Conservation (phyloP, 139 green algal genomes). For the Pleodorina starrii region DNA sequence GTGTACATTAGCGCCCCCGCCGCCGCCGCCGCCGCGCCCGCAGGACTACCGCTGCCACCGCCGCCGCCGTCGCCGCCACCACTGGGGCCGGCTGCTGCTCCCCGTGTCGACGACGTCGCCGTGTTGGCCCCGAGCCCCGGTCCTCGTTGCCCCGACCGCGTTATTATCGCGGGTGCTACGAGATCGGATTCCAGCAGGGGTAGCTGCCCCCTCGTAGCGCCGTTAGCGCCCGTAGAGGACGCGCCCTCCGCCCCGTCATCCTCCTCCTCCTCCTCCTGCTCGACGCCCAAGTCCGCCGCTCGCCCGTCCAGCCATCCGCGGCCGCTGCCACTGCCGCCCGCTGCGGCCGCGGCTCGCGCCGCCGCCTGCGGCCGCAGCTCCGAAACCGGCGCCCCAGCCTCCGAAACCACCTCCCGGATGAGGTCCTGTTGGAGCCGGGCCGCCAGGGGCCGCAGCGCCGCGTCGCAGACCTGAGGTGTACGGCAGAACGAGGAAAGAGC, state of each 20-base stretch:
- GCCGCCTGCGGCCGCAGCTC: neutral
- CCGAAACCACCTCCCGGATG: neutral
- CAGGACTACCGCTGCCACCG: too few relatives aligned
- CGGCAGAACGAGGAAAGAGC: too few relatives aligned
- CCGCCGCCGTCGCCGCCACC: neutral
- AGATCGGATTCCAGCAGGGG: neutral
- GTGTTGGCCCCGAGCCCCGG: neutral
- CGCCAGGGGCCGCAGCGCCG: conserved; percentile 31
- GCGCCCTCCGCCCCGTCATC: neutral
- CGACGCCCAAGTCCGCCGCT: neutral
- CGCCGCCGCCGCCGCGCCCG: neutral
- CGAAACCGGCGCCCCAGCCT: conserved; percentile 26
- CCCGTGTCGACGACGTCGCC: neutral
- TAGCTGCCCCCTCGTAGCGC: neutral
- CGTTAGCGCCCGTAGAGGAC: neutral
- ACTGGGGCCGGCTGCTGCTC: neutral
- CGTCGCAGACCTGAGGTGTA: conserved; percentile 31
- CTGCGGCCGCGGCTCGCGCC: neutral
- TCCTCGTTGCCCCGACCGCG: neutral
- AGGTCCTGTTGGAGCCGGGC: conserved; percentile 12
- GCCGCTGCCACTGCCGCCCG: neutral
- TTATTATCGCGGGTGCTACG: neutral
- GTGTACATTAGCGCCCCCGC: conserved; percentile 2
- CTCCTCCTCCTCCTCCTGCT: neutral
- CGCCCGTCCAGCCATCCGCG: neutral